Conservation (phyloP, 345 rosid genomes). For the Reutealis trisperma region DNA sequence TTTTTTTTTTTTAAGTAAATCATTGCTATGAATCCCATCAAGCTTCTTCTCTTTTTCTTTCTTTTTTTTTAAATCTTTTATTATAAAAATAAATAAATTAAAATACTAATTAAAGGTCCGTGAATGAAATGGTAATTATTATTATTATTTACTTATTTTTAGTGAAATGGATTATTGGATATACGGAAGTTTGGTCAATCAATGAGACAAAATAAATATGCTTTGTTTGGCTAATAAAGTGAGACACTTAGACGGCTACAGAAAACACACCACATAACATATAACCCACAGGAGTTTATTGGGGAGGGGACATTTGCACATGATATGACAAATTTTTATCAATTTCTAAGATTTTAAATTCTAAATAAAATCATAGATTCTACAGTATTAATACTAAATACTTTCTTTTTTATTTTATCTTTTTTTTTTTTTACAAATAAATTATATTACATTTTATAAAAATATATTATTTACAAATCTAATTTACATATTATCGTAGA, state of each 20-base stretch:
- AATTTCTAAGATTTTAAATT: background rate
- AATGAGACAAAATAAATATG: slow-evolving; percentile 49
- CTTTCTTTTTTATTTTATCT: no score
- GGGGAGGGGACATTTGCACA: slow-evolving; percentile 31
- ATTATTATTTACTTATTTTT: no score
- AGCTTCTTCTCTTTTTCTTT: background rate
- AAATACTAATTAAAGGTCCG: slow-evolving; percentile 18
- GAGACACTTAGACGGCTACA: slow-evolving; percentile 38
- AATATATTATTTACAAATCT: no score
- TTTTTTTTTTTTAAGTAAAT: slow-evolving; percentile 9
- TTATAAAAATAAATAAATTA: background rate
- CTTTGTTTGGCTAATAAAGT: slow-evolving; percentile 36
- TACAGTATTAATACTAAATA: no score
- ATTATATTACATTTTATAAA: background rate
- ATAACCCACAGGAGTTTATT: slow-evolving; percentile 21
- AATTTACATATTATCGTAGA: no score
- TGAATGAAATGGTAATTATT: slow-evolving; percentile 26
- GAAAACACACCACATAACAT: slow-evolving; percentile 31
- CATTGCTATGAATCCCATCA: slow-evolving; percentile 19
- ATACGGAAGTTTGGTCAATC: slow-evolving; percentile 31
- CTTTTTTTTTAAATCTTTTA: no score
- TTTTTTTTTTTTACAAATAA: no score
- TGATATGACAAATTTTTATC: slow-evolving; percentile 18
- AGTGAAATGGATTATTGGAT: background rate
- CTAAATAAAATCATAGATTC: background rate